These are phyloP conservation scores for Fraxinus pennsylvanica DNA, from an alignment of 257 asterid genomes.

Conservation along the genomic window DNA sequence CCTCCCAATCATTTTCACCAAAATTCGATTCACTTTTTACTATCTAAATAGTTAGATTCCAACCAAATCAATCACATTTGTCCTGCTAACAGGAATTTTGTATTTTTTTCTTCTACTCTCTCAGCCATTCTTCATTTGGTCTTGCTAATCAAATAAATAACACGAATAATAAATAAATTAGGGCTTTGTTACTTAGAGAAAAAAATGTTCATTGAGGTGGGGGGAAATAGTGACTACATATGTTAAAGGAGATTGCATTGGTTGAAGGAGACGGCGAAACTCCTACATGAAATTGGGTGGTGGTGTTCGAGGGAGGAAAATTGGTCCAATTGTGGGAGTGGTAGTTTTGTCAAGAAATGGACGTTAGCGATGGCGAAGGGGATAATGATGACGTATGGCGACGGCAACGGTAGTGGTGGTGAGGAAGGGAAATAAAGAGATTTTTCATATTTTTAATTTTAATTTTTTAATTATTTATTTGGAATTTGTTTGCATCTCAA, in stretches of 20 bases:
- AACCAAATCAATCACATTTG: not conserved
- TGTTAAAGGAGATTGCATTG: slow-evolving; percentile 65
- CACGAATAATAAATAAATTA: not conserved
- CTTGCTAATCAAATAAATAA: slow-evolving; percentile 63
- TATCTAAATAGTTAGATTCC: slow-evolving; percentile 30
- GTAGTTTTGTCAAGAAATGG: slow-evolving; percentile 26
- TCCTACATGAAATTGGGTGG: slow-evolving; percentile 48
- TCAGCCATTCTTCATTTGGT: slow-evolving; percentile 49
- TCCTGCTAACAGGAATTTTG: slow-evolving; percentile 58
- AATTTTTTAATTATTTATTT: too few species aligned
- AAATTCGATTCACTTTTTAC: slow-evolving; percentile 48
- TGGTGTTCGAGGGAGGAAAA: slow-evolving; percentile 14
- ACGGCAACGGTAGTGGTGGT: slow-evolving; percentile 17
- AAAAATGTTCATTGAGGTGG: not conserved
- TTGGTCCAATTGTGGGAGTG: not conserved
- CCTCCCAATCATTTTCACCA: slow-evolving; percentile 53
- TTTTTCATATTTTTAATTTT: too few species aligned
- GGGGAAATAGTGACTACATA: slow-evolving; percentile 44
- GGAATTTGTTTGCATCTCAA: too few species aligned
- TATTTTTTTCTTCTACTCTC: slow-evolving; percentile 36
- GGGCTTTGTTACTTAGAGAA: too few species aligned
- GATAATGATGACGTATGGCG: slow-evolving; percentile 33
- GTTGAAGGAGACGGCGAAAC: slow-evolving; percentile 46
- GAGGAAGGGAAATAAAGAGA: too few species aligned
- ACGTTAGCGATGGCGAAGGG: slow-evolving; percentile 27